Percentiles rank a stretch among this genome's conserved stretches.
Evolutionary conservation across 1,284 basidiomycete genomes (phyloP).

Genomic region (Pterulicium gracile): DNA sequence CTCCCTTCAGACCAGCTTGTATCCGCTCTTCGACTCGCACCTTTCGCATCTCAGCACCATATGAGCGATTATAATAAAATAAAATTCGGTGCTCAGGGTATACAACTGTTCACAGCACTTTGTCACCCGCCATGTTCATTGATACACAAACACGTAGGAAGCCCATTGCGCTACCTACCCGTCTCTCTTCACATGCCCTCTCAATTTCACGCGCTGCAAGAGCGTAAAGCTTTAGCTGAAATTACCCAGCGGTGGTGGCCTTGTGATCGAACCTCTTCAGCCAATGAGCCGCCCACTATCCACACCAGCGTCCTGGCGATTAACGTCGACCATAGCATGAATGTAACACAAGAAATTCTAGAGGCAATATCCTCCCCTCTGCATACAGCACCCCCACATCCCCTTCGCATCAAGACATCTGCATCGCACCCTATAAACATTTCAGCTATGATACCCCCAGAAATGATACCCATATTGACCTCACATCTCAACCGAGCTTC

Average conservation of each 20-base stretch:
- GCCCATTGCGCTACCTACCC: constrained; percentile 52
- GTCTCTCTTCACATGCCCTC: constrained; percentile 62
- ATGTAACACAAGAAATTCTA: constrained; percentile 36
- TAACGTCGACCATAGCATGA: constrained; percentile 18
- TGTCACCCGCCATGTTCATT: neutral
- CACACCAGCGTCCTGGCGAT: constrained; percentile 16
- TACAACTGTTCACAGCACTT: constrained; percentile 2
- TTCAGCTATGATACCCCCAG: constrained; percentile 54
- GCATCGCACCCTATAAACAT: constrained; percentile 77
- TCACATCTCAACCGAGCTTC: constrained; percentile 31
- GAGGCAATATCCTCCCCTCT: constrained; percentile 32
- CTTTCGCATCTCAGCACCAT: constrained; percentile 73
- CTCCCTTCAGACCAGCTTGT: constrained; percentile 7
- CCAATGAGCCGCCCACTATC: constrained; percentile 10
- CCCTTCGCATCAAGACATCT: constrained; percentile 54
- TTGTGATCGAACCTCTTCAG: constrained; percentile 13
- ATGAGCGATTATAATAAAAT: constrained; percentile 64
- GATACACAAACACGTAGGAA: constrained; percentile 27
- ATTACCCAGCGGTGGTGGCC: constrained; percentile 44
- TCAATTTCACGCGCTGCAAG: constrained; percentile 47
- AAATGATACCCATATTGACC: constrained; percentile 44
- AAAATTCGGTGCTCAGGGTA: constrained; percentile 67
- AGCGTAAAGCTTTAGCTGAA: constrained; percentile 42
- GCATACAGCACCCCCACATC: constrained; percentile 7
- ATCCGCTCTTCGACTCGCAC: constrained; percentile 32